Evolutionary conservation across 176 grass and related monocot species (phyloP), one percentile per base, ranked within the genome.

Genomic region (Triticum turgidum): DNA sequence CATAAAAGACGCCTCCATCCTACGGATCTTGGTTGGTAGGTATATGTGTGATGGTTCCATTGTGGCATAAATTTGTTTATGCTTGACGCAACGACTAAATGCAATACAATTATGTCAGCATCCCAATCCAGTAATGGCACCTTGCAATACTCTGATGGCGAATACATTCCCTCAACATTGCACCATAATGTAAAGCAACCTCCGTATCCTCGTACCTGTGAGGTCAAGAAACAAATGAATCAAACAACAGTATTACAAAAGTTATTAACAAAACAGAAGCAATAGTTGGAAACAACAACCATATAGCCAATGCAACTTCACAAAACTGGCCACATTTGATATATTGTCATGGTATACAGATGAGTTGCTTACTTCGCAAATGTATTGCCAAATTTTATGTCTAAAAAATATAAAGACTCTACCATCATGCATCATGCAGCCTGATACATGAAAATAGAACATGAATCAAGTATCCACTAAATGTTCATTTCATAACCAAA

Each of bases 91-190:
- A 63, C 81, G 69, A 21, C 7, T 80, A 73, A 78, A 9, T 65
- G 5, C 41, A 29, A 73, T 37, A 70, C 49, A 77, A 1, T 42
- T 77, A n/a, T 13, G 80, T 52, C 15, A 69, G 4, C 38, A 91
- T 75, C 21, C 78, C 67, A 32, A 82, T 73, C 78, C 20, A 78
- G 69, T 44, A 64, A 24, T 82, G 51, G 71, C 84, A 99, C 97
- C 94, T 94, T 79, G 97, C 97, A 86, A 99, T 91, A 83, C 92
- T 92, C 89, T 99, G 97, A 80, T 99, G 97, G 30, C 97, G 94
- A 92, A 99, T 99, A 70, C 97, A 99, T 84, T 99, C 97, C 85
- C 94, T 94, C 75, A 99, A 84, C 94, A 99, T 99, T 80, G 97
- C 87, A 32, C 97, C 97, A 88, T 96, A 99, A 85, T 96, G 93